Base-by-base conservation (phyloP, 805 yeast species). In the Sugiyamaella smithiae region DNA sequence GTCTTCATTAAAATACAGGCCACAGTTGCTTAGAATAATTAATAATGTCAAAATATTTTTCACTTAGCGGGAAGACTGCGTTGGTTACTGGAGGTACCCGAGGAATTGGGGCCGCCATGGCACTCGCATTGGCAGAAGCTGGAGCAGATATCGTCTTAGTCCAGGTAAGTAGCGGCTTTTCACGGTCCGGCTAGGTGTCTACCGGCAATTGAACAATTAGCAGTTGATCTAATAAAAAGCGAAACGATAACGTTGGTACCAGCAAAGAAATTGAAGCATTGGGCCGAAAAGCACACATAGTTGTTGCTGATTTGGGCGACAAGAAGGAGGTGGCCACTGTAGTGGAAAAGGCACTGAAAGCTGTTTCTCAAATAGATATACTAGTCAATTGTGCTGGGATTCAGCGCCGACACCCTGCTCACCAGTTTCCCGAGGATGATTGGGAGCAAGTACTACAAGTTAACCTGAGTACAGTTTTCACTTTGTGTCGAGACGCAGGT, bases 341-440 rank as follows among this genome's bases (percentile, higher is more conserved):
- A 5, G 46, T 48, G 5, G 64, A 63, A 31, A 19, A 35, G 29
- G 40, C 38, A 17, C 16, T 49, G 14, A 28, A 38, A 23, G 75
- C 73, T 61, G 80, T 79, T 65, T 75, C 74, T 50, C 71, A 70
- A 57, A 66, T 80, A 40, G 80, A 77, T 61, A 63, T 81, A 48
- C 72, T 80, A 53, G 68, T 80, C 57, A 76, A 78, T 70, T 67
- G 80, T 35, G 85, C 85, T 29, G 85, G 85, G 25, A 78, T 80
- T 62, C 78, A 81, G 53, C 82, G 78, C 59, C 75, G 77, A 61
- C 78, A 75, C 62, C 79, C 78, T 43, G 84, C 84, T 45, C 82
- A 78, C 62, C 78, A 77, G 53, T 78, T 78, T 67, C 80, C 84
- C 12, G 73, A 80, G 20, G 68, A 70, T 47, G 78, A 77, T 62